Base-by-base conservation (phyloP, 805 yeast species). In the Tetrapisispora nanseiensis region DNA sequence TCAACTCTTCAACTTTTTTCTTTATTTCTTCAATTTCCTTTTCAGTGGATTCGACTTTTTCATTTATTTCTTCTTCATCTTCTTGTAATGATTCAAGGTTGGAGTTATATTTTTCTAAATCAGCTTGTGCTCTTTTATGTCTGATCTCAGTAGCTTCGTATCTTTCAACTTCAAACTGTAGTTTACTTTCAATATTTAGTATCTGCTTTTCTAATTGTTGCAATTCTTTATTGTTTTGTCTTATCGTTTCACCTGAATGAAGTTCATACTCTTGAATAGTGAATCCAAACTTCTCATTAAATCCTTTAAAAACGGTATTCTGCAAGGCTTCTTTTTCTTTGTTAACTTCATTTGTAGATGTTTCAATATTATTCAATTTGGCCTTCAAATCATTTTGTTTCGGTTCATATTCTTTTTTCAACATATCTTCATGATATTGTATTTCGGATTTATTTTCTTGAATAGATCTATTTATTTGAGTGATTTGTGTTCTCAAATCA, bases 261-360 rank as follows among this genome's bases (percentile, higher is more conserved):
- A 66, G 67, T 57, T 87, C 96, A 56, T 82, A 87, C 27, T 81
- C 86, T 37, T 71, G 67, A 31, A 86, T 76, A 7, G 63, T 57
- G 51, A 86, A 76, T 0, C 77, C 76, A 40, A 80, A 62, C 43
- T 62, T 67, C 1, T 55, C 42, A 43, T 89, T 80, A 55, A 87
- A 83, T 0, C 59, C 70, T 9, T 56, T 37, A 54, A 77, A 83
- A 4, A 78, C 61, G 3, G 57, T 55, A 2, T 61, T 49, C 48
- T 78, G 80, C 7, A 78, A 46, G 3, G 46, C 42, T 4, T 61
- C 54, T 23, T 67, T 63, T 23, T 59, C 54, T 1, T 37, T 32
- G 13, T 61, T 50, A 0, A 52, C 47, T 1, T 49, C 39, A 13
- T 70, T 57, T 16, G 63, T 52, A 0, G 46, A 38, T 3, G 58